phyloP scores from a whole-genome alignment of 2,329 filamentous ascomycete genomes.

The Trichoderma oligosporum region DNA sequence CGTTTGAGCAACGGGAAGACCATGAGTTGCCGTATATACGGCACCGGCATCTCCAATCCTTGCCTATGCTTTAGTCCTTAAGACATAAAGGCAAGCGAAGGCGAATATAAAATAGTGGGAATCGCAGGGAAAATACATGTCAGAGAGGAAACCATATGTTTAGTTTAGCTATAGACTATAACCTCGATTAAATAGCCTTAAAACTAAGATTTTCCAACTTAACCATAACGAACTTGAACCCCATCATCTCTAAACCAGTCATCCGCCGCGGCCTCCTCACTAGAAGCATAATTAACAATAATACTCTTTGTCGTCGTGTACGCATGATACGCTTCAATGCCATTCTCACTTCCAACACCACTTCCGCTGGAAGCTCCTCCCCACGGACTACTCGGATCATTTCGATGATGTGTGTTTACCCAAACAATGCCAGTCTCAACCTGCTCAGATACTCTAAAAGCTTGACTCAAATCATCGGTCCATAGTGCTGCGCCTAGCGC shows the following conservation, averaged over 20 bases:
- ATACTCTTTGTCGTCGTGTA: slow-evolving; percentile 63
- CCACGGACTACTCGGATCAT: slow-evolving; percentile 69
- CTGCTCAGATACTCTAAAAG: slow-evolving; percentile 68
- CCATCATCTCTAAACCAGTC: slow-evolving; percentile 65
- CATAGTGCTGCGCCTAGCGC: slow-evolving; percentile 74
- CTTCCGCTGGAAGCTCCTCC: slow-evolving; percentile 59
- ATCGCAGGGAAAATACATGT: neutral
- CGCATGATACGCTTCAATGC: slow-evolving; percentile 57
- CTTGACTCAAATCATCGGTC: slow-evolving; percentile 70
- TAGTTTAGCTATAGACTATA: too few relatives aligned
- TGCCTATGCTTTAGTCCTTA: neutral
- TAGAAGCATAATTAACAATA: slow-evolving; percentile 63
- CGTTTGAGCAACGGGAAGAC: too few relatives aligned
- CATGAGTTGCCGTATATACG: neutral
- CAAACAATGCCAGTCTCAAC: slow-evolving; percentile 63
- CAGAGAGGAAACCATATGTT: neutral
- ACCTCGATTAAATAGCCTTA: too few relatives aligned
- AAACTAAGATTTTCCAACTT: neutral
- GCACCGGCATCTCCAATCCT: neutral
- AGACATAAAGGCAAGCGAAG: neutral
- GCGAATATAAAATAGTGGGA: neutral
- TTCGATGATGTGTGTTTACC: slow-evolving; percentile 63
- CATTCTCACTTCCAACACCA: slow-evolving; percentile 71
- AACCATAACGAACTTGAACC: slow-evolving; percentile 45
- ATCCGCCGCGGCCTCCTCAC: slow-evolving; percentile 51